Conservation (phyloP, 2,329 filamentous ascomycete genomes). For the Penicillium sp. region DNA sequence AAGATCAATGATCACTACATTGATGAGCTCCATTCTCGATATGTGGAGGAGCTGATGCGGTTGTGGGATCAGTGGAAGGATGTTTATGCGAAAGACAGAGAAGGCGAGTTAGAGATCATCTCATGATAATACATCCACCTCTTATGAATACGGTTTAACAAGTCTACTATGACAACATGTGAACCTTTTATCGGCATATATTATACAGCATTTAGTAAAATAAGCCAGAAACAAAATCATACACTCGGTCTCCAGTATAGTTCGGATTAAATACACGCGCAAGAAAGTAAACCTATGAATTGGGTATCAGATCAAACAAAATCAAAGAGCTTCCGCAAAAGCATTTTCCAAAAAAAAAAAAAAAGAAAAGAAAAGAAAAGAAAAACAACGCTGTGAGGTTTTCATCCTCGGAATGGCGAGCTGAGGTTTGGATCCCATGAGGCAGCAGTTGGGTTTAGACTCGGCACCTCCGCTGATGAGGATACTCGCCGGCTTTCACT, state of each 20-base stretch:
- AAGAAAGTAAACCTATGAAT: conserved; percentile 16
- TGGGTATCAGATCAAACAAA: conserved; percentile 28
- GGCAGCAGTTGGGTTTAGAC: conserved; percentile 27
- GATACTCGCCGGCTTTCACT: conserved; percentile 40
- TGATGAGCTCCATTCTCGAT: conserved; percentile 73
- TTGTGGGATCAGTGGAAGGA: conserved; percentile 50
- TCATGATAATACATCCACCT: conserved; percentile 24
- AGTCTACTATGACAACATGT: not conserved
- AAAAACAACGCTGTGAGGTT: conserved; percentile 8
- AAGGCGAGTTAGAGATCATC: conserved; percentile 46
- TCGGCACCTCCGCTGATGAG: conserved; percentile 25
- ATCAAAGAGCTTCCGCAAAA: conserved; percentile 11
- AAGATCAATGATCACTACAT: conserved; percentile 73
- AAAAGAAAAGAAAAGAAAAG: conserved; percentile 13
- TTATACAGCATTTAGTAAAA: not conserved
- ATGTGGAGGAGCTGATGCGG: conserved; percentile 60
- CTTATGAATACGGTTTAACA: not conserved
- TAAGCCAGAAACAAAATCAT: not conserved
- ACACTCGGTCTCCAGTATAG: not conserved
- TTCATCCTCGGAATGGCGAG: conserved; percentile 12
- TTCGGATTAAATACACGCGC: conserved; percentile 13
- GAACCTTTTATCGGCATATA: not conserved
- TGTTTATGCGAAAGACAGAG: conserved; percentile 44
- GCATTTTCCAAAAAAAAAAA: conserved; percentile 1
- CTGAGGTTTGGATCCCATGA: conserved; percentile 17